Evolutionary conservation across 441 rosid genomes (phyloP), one percentile per base, ranked within the genome.

Genomic region (Gossypium davidsonii): DNA sequence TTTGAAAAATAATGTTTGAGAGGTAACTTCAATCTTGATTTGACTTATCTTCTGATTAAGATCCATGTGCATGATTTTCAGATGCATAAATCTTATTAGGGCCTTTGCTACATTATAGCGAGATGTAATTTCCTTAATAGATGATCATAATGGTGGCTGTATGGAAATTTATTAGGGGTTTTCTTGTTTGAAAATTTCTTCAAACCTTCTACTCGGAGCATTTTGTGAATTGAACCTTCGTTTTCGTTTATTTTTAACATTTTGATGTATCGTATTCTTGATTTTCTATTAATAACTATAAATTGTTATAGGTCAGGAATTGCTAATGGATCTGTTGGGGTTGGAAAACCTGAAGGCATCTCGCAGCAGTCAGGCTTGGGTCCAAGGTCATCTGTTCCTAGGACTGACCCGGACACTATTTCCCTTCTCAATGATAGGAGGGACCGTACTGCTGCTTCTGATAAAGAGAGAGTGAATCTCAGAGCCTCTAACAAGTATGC

Each of bases 401-500:
- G 88, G 89, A 73, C 83, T 65, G 97, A 91, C 70, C 78, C 79
- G 48, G 97, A 89, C 55, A 83, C 83, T 78, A 79, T 76, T 81
- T 79, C 90, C 68, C 71, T 84, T 83, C 84, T 82, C 72, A 88
- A 73, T 82, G 97, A 96, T 71, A 88, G 85, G 89, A 90, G 85
- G 83, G 97, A 92, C 79, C 90, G 92, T 58, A 78, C 89, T 71
- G 57, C 79, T 81, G 90, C 85, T 80, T 89, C 84, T 39, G 98
- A 93, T 64, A 93, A 93, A 83, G 97, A 91, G 74, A 88, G 91
- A 79, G 84, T 77, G 83, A 92, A 89, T 77, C 75, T 85, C 57
- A 93, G 91, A 81, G 85, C 90, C 68, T 76, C 85, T 78, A 91
- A 83, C 81, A 96, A 90, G 99, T 93, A 91, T 79, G 92, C 82